phyloP scores from a whole-genome alignment of 495 filamentous ascomycete species.

The Pyrenula massariospora region DNA sequence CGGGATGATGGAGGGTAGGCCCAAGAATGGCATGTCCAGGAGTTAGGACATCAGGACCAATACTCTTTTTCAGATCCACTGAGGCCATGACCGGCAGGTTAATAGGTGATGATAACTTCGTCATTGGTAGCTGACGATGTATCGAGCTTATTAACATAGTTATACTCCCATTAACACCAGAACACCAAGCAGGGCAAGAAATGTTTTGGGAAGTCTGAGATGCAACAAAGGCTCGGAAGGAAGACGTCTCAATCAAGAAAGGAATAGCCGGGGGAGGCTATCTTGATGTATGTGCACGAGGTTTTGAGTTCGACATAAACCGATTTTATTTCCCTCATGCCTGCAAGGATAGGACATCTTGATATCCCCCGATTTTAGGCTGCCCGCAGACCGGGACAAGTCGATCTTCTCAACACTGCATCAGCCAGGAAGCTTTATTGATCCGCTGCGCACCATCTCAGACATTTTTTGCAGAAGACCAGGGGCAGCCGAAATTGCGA shows the following conservation, averaged over 20 bases:
- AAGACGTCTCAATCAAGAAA: background rate
- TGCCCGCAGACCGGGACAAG: background rate
- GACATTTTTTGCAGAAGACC: background rate
- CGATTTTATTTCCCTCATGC: background rate
- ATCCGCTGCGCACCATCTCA: background rate
- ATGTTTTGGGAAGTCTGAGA: background rate
- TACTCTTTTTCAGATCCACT: background rate
- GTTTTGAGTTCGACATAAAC: background rate
- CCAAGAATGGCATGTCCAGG: background rate
- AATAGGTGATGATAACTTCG: background rate
- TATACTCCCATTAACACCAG: background rate
- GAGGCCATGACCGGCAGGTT: background rate
- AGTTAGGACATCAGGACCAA: background rate
- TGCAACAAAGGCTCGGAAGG: background rate
- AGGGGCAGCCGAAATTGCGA: background rate
- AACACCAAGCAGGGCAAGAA: background rate
- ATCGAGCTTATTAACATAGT: background rate
- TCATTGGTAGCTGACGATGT: background rate
- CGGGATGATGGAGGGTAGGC: background rate
- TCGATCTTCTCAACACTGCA: background rate
- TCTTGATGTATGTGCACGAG: background rate
- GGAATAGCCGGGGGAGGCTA: background rate
- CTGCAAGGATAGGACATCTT: background rate
- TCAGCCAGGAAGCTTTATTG: background rate
- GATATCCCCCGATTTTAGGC: background rate